phyloP scores from a whole-genome alignment of 1,139 yeast genomes.

The Kurtzmaniella natalensis region DNA sequence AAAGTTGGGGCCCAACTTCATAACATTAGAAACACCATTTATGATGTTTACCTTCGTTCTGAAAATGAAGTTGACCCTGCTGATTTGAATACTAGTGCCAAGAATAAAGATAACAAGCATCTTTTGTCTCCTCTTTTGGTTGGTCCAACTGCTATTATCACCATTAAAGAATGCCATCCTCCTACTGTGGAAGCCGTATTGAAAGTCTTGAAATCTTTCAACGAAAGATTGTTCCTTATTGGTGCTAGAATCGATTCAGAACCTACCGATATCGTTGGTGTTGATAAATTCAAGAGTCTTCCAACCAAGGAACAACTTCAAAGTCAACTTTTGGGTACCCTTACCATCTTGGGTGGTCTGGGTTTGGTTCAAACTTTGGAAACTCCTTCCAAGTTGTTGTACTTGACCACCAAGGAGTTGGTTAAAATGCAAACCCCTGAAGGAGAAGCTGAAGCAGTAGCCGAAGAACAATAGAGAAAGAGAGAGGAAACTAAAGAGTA shows the following conservation, averaged over 20 bases:
- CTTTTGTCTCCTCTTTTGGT: slow-evolving; percentile 65
- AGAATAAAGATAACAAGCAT: slow-evolving; percentile 45
- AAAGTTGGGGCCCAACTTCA: slow-evolving; percentile 64
- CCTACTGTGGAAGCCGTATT: slow-evolving; percentile 55
- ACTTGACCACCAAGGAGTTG: slow-evolving; percentile 64
- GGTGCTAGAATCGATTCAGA: slow-evolving; percentile 79
- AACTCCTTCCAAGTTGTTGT: slow-evolving; percentile 59
- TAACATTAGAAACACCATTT: slow-evolving; percentile 62
- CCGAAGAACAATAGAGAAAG: not conserved
- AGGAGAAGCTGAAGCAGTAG: slow-evolving; percentile 6
- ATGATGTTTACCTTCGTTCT: slow-evolving; percentile 74
- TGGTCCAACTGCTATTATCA: slow-evolving; percentile 86
- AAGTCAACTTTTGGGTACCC: slow-evolving; percentile 79
- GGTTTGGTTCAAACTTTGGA: slow-evolving; percentile 82
- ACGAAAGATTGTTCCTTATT: slow-evolving; percentile 71
- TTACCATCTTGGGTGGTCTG: slow-evolving; percentile 82
- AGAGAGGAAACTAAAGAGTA: not conserved
- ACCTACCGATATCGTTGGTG: slow-evolving; percentile 47
- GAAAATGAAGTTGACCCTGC: slow-evolving; percentile 74
- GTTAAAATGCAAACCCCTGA: slow-evolving; percentile 31
- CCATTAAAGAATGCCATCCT: slow-evolving; percentile 71
- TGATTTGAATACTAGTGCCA: slow-evolving; percentile 45
- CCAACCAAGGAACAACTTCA: slow-evolving; percentile 72
- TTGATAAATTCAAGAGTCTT: slow-evolving; percentile 64
- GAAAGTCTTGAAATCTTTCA: slow-evolving; percentile 56